phyloP scores from a whole-genome alignment of 192 early-diverging fungal species.

The Umbelopsis sp. region DNA sequence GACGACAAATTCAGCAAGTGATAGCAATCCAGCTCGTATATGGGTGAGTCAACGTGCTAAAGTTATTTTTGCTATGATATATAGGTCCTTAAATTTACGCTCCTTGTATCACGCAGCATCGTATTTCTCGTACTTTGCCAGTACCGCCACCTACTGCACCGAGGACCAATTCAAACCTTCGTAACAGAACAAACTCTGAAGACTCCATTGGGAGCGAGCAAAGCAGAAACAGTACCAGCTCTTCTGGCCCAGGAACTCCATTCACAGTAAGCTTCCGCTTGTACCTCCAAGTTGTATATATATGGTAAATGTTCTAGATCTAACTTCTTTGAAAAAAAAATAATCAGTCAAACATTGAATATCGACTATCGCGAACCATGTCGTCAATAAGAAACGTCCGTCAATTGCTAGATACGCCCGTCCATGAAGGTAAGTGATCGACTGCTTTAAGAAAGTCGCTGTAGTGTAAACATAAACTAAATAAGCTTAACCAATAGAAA shows the following conservation, averaged over 20 bases:
- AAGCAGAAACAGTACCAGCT: not conserved
- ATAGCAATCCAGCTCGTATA: not conserved
- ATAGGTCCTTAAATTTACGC: not conserved
- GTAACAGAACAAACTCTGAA: not conserved
- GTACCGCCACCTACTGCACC: not conserved
- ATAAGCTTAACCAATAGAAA: conserved; percentile 6
- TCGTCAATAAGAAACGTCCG: conserved; percentile 37
- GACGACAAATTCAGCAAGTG: not conserved
- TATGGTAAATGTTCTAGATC: not conserved
- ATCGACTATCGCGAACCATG: conserved; percentile 32
- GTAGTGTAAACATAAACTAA: not conserved
- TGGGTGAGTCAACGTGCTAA: not conserved
- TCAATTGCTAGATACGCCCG: conserved; percentile 28
- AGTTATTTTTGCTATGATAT: not conserved
- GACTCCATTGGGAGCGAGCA: conserved; percentile 11
- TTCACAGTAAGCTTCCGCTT: conserved; percentile 33
- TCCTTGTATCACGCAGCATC: not conserved
- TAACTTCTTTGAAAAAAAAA: not conserved
- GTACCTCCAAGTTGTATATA: not conserved
- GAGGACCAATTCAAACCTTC: conserved; percentile 3
- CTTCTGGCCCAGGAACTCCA: conserved; percentile 22
- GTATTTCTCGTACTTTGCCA: conserved; percentile 4
- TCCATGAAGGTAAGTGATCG: conserved; percentile 21
- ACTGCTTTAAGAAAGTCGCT: not conserved
- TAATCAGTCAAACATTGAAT: conserved; percentile 33